These are phyloP conservation scores for Teunomyces pallodes DNA, from an alignment of 805 yeast genomes.

Conservation along the genomic window DNA sequence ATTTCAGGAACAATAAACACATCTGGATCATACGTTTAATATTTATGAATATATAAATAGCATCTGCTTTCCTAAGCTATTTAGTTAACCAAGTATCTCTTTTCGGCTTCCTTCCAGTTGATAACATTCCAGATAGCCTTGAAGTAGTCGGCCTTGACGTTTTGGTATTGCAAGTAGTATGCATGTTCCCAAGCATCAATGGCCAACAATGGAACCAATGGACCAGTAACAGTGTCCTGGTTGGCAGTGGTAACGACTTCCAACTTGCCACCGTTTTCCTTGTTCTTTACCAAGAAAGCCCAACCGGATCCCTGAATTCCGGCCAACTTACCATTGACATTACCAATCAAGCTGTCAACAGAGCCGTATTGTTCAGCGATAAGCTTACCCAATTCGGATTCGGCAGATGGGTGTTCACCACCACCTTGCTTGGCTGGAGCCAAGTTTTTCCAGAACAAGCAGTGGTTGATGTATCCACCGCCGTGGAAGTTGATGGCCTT, in stretches of 20 bases:
- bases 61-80: background rate
- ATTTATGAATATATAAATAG: background rate
- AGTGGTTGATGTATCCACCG: conserved; percentile 88
- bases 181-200: conserved; percentile 98
- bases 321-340: conserved; percentile 63
- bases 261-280: conserved; percentile 61
- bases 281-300: conserved; percentile 87
- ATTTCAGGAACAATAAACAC: too few species aligned
- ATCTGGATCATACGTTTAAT: background rate
- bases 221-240: conserved; percentile 81
- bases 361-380: conserved; percentile 67
- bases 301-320: conserved; percentile 95
- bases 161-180: conserved; percentile 88
- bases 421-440: conserved; percentile 77
- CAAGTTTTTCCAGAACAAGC: conserved; percentile 82
- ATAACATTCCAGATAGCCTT: conserved; percentile 92
- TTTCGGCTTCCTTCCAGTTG: conserved; percentile 89
- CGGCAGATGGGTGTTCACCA: conserved; percentile 57
- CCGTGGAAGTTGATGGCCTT: conserved; percentile 85
- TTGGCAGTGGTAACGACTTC: conserved; percentile 80
- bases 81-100: conserved; percentile 44
- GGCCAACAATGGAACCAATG: conserved; percentile 73
- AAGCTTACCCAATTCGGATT: conserved; percentile 57
- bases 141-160: conserved; percentile 88
- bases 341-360: conserved; percentile 60